Conservation (phyloP, 495 filamentous ascomycete species). For the Penicillium diatomitis region DNA sequence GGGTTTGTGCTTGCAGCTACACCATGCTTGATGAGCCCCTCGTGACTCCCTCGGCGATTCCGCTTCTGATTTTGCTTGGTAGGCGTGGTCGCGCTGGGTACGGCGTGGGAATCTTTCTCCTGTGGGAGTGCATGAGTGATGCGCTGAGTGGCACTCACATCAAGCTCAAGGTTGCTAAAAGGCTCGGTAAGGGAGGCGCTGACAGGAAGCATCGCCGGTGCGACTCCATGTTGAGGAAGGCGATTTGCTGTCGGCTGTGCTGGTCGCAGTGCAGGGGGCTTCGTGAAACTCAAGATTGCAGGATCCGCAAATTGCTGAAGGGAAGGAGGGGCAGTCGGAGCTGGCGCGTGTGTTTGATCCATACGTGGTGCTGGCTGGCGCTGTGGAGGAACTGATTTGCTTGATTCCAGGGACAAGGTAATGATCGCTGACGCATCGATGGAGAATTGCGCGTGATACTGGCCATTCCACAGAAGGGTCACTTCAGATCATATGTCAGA, state of each 20-base stretch:
- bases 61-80: conserved; percentile 17
- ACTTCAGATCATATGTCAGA: conserved; percentile 19
- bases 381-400: conserved; percentile 13
- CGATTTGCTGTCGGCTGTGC: conserved; percentile 4
- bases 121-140: conserved; percentile 5
- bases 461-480: conserved; percentile 40
- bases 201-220: conserved; percentile 13
- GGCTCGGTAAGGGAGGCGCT: conserved; percentile 31
- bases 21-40: conserved; percentile 22
- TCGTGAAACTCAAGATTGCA: conserved; percentile 43
- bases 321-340: conserved; percentile 5
- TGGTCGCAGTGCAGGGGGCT: conserved; percentile 14
- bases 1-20: conserved; percentile 30
- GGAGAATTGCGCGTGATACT: conserved; percentile 37
- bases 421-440: conserved; percentile 48
- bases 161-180: conserved; percentile 34
- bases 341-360: background rate
- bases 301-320: conserved; percentile 43
- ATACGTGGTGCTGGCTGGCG: conserved; percentile 13
- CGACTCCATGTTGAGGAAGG: background rate
- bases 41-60: conserved; percentile 26
- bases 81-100: conserved; percentile 11
- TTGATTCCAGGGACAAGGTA: conserved; percentile 46
- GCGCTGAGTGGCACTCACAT: conserved; percentile 10
- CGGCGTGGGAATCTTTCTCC: conserved; percentile 10